Conservation (phyloP, 2,329 filamentous ascomycete genomes). For the Alternaria brassicae region DNA sequence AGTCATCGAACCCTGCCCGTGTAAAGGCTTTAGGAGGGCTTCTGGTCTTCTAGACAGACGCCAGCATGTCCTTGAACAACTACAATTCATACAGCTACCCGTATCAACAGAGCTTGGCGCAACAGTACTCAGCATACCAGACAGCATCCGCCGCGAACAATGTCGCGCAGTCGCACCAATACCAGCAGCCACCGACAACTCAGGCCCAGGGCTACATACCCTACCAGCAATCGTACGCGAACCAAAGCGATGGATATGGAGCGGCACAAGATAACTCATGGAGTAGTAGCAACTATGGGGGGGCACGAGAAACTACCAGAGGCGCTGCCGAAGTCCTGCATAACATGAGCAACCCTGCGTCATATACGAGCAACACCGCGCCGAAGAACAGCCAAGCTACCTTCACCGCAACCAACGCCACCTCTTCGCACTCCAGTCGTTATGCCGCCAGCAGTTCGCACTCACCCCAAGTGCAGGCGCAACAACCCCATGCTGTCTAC, state of each 20-base stretch:
- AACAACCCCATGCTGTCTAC: constrained; percentile 28
- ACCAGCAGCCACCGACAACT: constrained; percentile 32
- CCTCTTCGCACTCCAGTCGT: constrained; percentile 23
- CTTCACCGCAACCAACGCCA: constrained; percentile 32
- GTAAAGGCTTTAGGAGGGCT: constrained; percentile 10
- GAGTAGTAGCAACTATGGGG: constrained; percentile 35
- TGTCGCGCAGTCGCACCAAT: constrained; percentile 35
- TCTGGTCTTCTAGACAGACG: constrained; percentile 4
- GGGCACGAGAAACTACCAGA: constrained; percentile 35
- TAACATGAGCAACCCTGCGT: constrained; percentile 42
- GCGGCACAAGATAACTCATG: constrained; percentile 31
- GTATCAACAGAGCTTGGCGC: constrained; percentile 40
- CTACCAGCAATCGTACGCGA: constrained; percentile 34
- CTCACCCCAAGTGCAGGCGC: constrained; percentile 27
- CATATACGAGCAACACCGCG: constrained; percentile 29
- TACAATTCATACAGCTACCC: constrained; percentile 38
- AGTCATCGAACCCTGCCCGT: background rate
- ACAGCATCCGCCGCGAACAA: constrained; percentile 35
- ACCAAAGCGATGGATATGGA: constrained; percentile 30
- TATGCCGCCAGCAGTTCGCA: constrained; percentile 25
- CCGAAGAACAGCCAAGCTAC: constrained; percentile 25
- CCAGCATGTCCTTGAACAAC: constrained; percentile 36
- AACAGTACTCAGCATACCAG: constrained; percentile 38
- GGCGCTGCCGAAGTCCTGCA: constrained; percentile 43
- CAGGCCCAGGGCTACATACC: constrained; percentile 40